phyloP scores from a whole-genome alignment of 306 rosid genomes.

The Dryas drummondii region DNA sequence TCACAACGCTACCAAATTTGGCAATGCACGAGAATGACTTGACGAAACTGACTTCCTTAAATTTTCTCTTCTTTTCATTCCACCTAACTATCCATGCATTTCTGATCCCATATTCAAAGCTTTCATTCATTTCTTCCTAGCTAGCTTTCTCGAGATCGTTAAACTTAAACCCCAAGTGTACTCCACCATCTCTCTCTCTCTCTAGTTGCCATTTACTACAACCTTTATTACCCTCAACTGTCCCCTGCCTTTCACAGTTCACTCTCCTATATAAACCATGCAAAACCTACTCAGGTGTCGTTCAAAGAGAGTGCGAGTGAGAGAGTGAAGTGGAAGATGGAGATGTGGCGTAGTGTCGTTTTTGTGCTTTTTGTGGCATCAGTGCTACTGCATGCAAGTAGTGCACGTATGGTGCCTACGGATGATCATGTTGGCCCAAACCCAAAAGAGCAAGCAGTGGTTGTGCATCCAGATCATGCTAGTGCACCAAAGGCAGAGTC shows the following conservation, averaged over 20 bases:
- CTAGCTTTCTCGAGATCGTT: slow-evolving; percentile 39
- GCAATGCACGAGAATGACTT: slow-evolving; percentile 22
- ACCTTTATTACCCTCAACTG: slow-evolving; percentile 54
- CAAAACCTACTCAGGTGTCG: neutral
- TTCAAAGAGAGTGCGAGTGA: neutral
- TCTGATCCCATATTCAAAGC: slow-evolving; percentile 35
- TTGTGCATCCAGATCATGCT: slow-evolving; percentile 30
- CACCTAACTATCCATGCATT: slow-evolving; percentile 46
- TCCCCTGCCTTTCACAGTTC: slow-evolving; percentile 16
- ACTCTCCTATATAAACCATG: slow-evolving; percentile 26
- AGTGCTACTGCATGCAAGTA: slow-evolving; percentile 36
- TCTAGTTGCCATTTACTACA: slow-evolving; percentile 20
- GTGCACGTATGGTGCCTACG: slow-evolving; percentile 49
- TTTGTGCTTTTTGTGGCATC: slow-evolving; percentile 33
- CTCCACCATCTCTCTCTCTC: neutral
- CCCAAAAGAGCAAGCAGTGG: slow-evolving; percentile 15
- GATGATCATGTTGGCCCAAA: neutral
- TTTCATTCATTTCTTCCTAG: slow-evolving; percentile 19
- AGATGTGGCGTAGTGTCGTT: slow-evolving; percentile 18
- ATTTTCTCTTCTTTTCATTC: slow-evolving; percentile 52
- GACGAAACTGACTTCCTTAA: slow-evolving; percentile 30
- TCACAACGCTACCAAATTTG: slow-evolving; percentile 7
- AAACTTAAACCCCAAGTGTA: neutral
- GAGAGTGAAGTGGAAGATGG: slow-evolving; percentile 28
- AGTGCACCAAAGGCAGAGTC: slow-evolving; percentile 36